These are phyloP conservation scores for Arthrinium puccinioides DNA, from an alignment of 2,329 filamentous ascomycete genomes.

Conservation along the genomic window DNA sequence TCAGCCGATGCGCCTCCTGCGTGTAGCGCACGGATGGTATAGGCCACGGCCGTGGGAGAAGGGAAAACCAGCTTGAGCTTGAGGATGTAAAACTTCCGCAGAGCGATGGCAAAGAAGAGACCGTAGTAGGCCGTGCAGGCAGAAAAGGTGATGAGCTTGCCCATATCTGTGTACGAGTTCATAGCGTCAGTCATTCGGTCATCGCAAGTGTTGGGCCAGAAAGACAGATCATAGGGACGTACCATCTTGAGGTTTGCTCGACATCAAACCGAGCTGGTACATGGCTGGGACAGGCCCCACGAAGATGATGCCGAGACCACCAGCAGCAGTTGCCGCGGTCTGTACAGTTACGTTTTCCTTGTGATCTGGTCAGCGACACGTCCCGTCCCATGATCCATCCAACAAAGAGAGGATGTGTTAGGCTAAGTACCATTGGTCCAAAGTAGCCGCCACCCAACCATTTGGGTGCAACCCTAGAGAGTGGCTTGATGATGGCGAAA, in stretches of 20 bases:
- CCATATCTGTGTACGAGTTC: slow-evolving; percentile 30
- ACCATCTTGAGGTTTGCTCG: slow-evolving; percentile 25
- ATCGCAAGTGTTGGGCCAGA: not conserved
- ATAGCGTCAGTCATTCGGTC: not conserved
- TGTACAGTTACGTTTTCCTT: slow-evolving; percentile 43
- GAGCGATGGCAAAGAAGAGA: slow-evolving; percentile 42
- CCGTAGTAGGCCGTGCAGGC: slow-evolving; percentile 46
- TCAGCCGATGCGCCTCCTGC: slow-evolving; percentile 39
- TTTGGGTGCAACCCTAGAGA: slow-evolving; percentile 32
- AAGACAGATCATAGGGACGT: not conserved
- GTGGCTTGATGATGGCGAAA: slow-evolving; percentile 37
- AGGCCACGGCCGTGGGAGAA: slow-evolving; percentile 48
- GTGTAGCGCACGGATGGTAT: slow-evolving; percentile 54
- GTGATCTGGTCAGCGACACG: too few relatives aligned
- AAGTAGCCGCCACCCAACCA: slow-evolving; percentile 32
- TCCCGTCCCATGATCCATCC: too few relatives aligned
- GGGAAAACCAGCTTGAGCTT: slow-evolving; percentile 53
- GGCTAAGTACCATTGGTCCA: too few relatives aligned
- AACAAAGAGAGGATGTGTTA: too few relatives aligned
- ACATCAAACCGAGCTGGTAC: slow-evolving; percentile 34
- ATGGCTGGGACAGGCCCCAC: slow-evolving; percentile 38
- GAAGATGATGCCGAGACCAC: slow-evolving; percentile 38
- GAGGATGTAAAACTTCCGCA: slow-evolving; percentile 50
- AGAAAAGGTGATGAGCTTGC: slow-evolving; percentile 41
- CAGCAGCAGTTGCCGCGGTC: slow-evolving; percentile 38